phyloP scores from a whole-genome alignment of 352 stramenopile species.

The Globisporangium rhizosaccharum region DNA sequence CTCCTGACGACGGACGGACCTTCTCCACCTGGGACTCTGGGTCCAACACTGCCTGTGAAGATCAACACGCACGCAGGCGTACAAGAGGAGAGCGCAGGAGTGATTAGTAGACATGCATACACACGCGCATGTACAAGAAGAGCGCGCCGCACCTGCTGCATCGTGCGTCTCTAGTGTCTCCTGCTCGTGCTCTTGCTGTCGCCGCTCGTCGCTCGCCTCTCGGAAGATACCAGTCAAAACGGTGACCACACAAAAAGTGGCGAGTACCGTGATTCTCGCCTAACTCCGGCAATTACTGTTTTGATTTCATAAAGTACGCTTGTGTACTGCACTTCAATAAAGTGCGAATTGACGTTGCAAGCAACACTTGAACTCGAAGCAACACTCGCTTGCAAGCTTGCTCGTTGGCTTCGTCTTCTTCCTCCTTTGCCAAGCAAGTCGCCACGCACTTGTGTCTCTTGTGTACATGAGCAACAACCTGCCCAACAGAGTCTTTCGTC shows the following conservation, averaged over 20 bases:
- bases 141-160: slow-evolving; percentile 10
- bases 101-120: not conserved
- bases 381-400: no score
- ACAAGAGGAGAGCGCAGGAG: no score
- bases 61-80: not conserved
- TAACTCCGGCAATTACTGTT: no score
- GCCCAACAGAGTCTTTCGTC: not conserved
- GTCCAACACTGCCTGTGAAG: slow-evolving; percentile 57
- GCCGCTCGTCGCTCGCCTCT: slow-evolving; percentile 1
- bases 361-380: no score
- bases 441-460: no score
- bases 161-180: slow-evolving; percentile 1
- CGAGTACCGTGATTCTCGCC: no score
- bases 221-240: not conserved
- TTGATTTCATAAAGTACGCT: not conserved
- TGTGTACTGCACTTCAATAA: not conserved
- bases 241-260: not conserved
- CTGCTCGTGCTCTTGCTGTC: not conserved
- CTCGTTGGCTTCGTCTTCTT: no score
- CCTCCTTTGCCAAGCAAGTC: no score
- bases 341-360: not conserved
- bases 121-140: not conserved
- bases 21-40: slow-evolving; percentile 83
- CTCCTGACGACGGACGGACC: slow-evolving; percentile 12
- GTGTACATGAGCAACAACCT: no score